Percentiles rank a stretch among this genome's conserved stretches.
These are phyloP conservation scores for Emmonsiellopsis sp. DNA, from an alignment of 2,329 filamentous ascomycete species.

Conservation along the genomic window DNA sequence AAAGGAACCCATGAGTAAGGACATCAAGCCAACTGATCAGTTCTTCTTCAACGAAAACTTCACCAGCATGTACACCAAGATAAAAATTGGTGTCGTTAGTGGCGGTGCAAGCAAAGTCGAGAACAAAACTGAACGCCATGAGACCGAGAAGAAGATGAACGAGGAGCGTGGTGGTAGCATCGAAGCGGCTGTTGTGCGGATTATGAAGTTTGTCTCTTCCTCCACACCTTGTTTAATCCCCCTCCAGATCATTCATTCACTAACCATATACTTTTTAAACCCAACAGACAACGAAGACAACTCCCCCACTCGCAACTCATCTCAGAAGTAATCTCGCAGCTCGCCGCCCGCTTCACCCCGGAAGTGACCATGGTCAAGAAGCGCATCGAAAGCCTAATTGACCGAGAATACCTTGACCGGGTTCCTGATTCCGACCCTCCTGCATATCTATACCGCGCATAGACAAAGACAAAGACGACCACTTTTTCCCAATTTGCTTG, in stretches of 20 bases:
- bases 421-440: constrained; percentile 32
- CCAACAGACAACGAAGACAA: constrained; percentile 38
- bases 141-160: constrained; percentile 42
- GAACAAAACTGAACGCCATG: constrained; percentile 50
- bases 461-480: constrained; percentile 3
- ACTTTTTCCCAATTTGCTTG: not conserved
- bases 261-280: not conserved
- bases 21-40: constrained; percentile 63
- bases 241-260: not conserved
- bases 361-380: constrained; percentile 46
- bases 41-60: constrained; percentile 81
- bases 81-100: constrained; percentile 79
- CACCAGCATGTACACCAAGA: constrained; percentile 70
- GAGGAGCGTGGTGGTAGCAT: constrained; percentile 41
- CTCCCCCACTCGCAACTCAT: constrained; percentile 40
- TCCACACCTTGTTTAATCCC: not conserved
- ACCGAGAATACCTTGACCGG: constrained; percentile 43
- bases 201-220: constrained; percentile 39
- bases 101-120: constrained; percentile 74
- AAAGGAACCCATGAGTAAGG: constrained; percentile 72
- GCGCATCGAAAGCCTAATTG: constrained; percentile 44
- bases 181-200: constrained; percentile 43
- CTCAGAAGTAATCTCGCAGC: constrained; percentile 40
- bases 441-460: constrained; percentile 38
- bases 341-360: constrained; percentile 39